Conservation (phyloP, 2,329 filamentous ascomycete genomes). For the Colletotrichum ledebouriae region DNA sequence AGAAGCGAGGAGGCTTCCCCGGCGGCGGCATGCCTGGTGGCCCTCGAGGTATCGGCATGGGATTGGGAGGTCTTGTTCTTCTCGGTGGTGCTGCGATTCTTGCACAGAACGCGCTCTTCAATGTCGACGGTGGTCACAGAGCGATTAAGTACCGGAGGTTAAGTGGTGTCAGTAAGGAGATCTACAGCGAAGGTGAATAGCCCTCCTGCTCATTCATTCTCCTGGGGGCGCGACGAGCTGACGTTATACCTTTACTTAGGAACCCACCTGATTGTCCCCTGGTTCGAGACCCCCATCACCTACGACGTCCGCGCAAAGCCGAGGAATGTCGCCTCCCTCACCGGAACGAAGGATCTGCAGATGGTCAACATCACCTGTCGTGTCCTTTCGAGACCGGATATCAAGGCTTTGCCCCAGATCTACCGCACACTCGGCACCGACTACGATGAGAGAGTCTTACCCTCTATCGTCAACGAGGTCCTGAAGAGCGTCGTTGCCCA, state of each 20-base stretch:
- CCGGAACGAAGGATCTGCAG: constrained; percentile 98
- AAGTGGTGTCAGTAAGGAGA: constrained; percentile 94
- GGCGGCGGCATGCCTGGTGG: constrained; percentile 57
- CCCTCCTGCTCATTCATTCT: constrained; percentile 23
- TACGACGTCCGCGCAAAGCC: constrained; percentile 99
- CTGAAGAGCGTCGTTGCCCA: constrained; percentile 98
- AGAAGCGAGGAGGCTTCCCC: constrained; percentile 56
- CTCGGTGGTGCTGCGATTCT: constrained; percentile 64
- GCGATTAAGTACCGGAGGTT: constrained; percentile 98
- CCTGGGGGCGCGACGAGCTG: background rate
- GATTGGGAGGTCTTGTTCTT: constrained; percentile 57
- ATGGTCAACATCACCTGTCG: constrained; percentile 99
- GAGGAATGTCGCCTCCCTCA: constrained; percentile 95
- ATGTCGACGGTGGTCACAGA: constrained; percentile 97
- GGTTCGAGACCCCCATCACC: constrained; percentile 96
- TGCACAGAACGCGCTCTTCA: constrained; percentile 75
- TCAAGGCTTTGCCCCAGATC: constrained; percentile 93
- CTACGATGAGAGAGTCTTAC: constrained; percentile 96
- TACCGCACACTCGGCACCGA: constrained; percentile 95
- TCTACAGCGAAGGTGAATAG: constrained; percentile 87
- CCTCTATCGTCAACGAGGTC: constrained; percentile 98
- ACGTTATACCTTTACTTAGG: constrained; percentile 61
- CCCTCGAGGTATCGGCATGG: constrained; percentile 53
- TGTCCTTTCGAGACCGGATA: constrained; percentile 91
- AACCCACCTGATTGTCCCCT: constrained; percentile 94